A percentile compares a stretch with the other conserved stretches of the same genome.
Evolutionary conservation across 495 filamentous ascomycete species (phyloP).

Genomic region (Penicillium paradoxum): DNA sequence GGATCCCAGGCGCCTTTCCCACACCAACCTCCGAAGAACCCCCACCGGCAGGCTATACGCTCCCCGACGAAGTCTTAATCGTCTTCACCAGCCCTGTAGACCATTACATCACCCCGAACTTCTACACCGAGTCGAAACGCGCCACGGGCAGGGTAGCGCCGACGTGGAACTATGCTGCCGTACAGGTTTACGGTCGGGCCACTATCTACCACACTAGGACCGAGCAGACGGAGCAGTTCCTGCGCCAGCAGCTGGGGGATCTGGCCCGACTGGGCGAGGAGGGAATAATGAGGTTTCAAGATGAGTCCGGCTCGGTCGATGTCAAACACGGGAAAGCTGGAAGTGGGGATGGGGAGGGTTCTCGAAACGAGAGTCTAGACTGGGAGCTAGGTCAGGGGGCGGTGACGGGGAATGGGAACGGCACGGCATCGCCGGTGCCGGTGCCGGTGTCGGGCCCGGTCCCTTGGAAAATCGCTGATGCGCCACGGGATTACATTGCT

Average conservation of each 20-base stretch:
- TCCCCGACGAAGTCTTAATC: constrained; percentile 37
- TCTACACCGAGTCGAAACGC: constrained; percentile 55
- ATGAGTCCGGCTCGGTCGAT: neutral
- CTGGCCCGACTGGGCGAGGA: constrained; percentile 42
- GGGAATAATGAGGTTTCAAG: constrained; percentile 40
- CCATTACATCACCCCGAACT: constrained; percentile 57
- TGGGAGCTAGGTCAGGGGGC: neutral
- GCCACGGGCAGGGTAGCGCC: constrained; percentile 53
- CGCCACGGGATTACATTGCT: constrained; percentile 41
- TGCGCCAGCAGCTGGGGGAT: constrained; percentile 43
- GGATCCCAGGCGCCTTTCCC: neutral
- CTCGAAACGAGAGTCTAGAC: neutral
- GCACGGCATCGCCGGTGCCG: neutral
- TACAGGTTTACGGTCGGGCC: constrained; percentile 49
- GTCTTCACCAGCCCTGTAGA: constrained; percentile 49
- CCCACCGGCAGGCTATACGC: neutral
- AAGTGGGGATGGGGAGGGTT: neutral
- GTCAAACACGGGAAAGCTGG: neutral
- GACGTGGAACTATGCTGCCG: constrained; percentile 59
- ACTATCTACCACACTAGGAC: constrained; percentile 41
- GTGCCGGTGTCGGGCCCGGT: neutral
- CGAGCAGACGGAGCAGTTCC: constrained; percentile 32
- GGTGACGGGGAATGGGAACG: constrained; percentile 3
- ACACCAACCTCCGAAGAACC: neutral
- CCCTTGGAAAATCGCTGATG: constrained; percentile 46